Base-by-base conservation (phyloP, 768 basidiomycete genomes). In the Pisolithus sp. region DNA sequence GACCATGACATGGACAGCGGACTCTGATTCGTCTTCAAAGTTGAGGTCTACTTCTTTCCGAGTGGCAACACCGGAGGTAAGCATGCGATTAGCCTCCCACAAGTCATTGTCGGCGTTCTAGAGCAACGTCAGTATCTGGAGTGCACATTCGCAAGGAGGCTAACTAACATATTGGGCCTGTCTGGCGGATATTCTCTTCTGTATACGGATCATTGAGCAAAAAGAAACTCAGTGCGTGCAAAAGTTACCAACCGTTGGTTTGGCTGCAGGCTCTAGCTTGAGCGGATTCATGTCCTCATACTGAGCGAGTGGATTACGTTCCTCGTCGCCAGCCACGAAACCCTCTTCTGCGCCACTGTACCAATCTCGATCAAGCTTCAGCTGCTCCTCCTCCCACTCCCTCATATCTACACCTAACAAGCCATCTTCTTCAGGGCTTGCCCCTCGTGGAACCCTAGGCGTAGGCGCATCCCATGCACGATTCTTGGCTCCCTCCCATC, bases 21-120 rank as follows among this genome's bases (percentile, higher is more conserved):
- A 93, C 63, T 95, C 93, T 0, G 89, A 85, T 61, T 98, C 96
- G 63, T 97, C 95, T 61, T 95, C 92, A 59, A 97, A 93, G 62
- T 98, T 94, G 21, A 94, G 76, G 64, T 99, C 93, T 45, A 99
- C 79, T 4, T 81, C 75, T 58, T 83, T 88, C 31, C 89, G 85
- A 8, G 89, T 90, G 1, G 91, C 89, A 18, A 97, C 87, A 62
- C 96, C 96, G 3, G 96, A 98, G 0, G 91, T 92, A 9, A 92
- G 75, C 88, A 99, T 94, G 62, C 95, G 89, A 64, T 98, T 98
- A 7, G 89, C 89, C 73, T 99, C 96, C 96, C 96, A 99, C 10
- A 95, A 73, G 62, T 99, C 96, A 61, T 96, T 98, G 68, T 99
- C 96, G 21, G 92, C 92, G 61, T 98, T 97, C 90, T 94, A 62